Percentiles rank a stretch among this genome's conserved stretches.
These are phyloP conservation scores for Colletotrichum tamarilloi DNA, from an alignment of 2,329 filamentous ascomycete species.

Conservation along the genomic window DNA sequence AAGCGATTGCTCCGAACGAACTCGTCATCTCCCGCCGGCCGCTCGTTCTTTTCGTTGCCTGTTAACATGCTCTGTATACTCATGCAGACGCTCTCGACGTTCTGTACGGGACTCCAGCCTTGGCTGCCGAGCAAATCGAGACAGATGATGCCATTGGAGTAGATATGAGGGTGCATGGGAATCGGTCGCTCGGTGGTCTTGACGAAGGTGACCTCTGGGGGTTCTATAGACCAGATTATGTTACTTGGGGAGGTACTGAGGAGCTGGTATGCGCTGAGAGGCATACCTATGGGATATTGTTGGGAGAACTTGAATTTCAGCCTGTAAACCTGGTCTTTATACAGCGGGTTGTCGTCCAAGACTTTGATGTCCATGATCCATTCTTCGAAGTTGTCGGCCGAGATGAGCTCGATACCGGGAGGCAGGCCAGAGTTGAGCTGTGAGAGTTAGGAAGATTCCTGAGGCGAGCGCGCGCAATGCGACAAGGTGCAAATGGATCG, in stretches of 20 bases:
- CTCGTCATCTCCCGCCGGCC: conserved; percentile 88
- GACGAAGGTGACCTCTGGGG: conserved; percentile 93
- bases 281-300: conserved; percentile 88
- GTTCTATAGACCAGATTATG: conserved; percentile 66
- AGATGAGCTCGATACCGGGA: conserved; percentile 81
- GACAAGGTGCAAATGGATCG: neutral
- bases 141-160: conserved; percentile 98
- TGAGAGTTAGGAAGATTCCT: conserved; percentile 15
- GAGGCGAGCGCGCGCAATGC: conserved; percentile 2
- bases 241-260: neutral
- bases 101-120: conserved; percentile 97
- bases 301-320: conserved; percentile 88
- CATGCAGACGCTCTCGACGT: conserved; percentile 96
- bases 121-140: conserved; percentile 88
- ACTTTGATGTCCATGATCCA: conserved; percentile 95
- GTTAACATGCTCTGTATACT: conserved; percentile 98
- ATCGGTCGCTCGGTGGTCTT: conserved; percentile 74
- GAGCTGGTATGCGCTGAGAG: neutral
- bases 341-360: conserved; percentile 90
- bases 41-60: conserved; percentile 90
- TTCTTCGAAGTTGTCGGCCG: conserved; percentile 84
- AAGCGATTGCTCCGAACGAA: conserved; percentile 86
- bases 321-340: conserved; percentile 81
- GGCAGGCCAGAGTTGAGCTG: conserved; percentile 61
- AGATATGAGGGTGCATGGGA: conserved; percentile 97